A percentile compares a stretch with the other conserved stretches of the same genome.
Conservation (phyloP, 2,329 filamentous ascomycete species). For the Colletotrichum viniferum region DNA sequence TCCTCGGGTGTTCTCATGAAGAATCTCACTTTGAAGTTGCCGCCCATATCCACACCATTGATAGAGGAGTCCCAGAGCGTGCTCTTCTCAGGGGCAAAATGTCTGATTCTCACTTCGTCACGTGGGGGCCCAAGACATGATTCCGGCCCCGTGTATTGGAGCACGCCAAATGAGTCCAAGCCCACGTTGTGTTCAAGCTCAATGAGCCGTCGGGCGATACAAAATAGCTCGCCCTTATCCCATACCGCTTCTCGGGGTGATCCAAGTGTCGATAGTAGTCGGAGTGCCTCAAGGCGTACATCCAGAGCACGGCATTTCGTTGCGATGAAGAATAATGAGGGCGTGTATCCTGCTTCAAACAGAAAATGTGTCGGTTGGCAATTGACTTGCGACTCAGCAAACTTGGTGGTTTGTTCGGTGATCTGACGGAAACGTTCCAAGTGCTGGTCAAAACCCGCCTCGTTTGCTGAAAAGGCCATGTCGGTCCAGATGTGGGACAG, state of each 20-base stretch:
- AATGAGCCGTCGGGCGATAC: background rate
- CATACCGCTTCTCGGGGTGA: conserved; percentile 22
- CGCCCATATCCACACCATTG: rapidly evolving
- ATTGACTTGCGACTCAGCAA: background rate
- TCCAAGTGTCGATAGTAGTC: conserved; percentile 23
- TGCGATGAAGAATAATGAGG: background rate
- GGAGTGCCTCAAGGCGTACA: conserved; percentile 40
- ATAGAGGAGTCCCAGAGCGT: background rate
- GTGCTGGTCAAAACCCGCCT: background rate
- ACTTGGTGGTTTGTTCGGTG: conserved; percentile 31
- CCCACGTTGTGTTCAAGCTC: conserved; percentile 8
- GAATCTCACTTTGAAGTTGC: background rate
- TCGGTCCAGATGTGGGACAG: background rate
- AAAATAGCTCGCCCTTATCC: background rate
- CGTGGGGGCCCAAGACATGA: background rate
- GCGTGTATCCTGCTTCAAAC: background rate
- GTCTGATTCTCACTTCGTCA: background rate
- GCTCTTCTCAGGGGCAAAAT: background rate
- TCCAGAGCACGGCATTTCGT: conserved; percentile 28
- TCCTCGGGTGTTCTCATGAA: background rate
- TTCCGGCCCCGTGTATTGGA: background rate
- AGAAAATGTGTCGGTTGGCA: background rate
- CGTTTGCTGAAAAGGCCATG: background rate
- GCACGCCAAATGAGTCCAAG: background rate
- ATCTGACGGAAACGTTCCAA: conserved; percentile 28